Evolutionary conservation across 495 filamentous ascomycete genomes (phyloP).

Genomic region (Articulospora tetracladia): DNA sequence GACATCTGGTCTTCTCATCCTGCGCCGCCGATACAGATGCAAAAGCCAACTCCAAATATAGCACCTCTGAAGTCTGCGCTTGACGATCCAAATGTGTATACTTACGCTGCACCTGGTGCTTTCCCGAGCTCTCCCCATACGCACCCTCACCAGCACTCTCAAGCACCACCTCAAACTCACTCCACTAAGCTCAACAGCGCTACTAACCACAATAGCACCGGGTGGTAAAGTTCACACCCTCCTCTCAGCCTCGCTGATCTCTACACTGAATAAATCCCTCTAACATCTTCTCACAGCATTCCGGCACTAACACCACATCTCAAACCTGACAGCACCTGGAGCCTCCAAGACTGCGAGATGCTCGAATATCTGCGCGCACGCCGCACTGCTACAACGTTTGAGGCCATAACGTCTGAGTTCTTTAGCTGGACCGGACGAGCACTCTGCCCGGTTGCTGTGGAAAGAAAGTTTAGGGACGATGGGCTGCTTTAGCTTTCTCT

Average conservation of each 20-base stretch:
- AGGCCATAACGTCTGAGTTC: slow-evolving; percentile 31
- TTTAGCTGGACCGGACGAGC: slow-evolving; percentile 33
- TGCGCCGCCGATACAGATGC: not conserved
- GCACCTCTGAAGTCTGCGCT: too few relatives aligned
- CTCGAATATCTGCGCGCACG: slow-evolving; percentile 28
- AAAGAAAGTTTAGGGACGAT: slow-evolving; percentile 29
- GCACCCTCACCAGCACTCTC: not conserved
- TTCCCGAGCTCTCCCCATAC: not conserved
- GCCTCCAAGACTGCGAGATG: slow-evolving; percentile 24
- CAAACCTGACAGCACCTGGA: slow-evolving; percentile 1
- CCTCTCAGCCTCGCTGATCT: not conserved
- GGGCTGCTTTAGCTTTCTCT: not conserved
- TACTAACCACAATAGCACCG: not conserved
- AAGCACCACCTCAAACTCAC: too few relatives aligned
- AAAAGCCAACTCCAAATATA: not conserved
- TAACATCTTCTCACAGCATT: slow-evolving; percentile 6
- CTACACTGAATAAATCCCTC: not conserved
- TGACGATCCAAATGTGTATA: not conserved
- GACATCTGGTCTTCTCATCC: not conserved
- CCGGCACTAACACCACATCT: slow-evolving; percentile 1
- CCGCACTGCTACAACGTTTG: slow-evolving; percentile 27
- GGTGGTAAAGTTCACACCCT: not conserved
- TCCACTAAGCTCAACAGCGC: too few relatives aligned
- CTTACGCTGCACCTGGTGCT: not conserved
- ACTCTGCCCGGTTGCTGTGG: slow-evolving; percentile 27